A percentile compares a stretch with the other conserved stretches of the same genome.
Evolutionary conservation across 2,329 filamentous ascomycete genomes (phyloP).

Genomic region (Botrytis fabae): DNA sequence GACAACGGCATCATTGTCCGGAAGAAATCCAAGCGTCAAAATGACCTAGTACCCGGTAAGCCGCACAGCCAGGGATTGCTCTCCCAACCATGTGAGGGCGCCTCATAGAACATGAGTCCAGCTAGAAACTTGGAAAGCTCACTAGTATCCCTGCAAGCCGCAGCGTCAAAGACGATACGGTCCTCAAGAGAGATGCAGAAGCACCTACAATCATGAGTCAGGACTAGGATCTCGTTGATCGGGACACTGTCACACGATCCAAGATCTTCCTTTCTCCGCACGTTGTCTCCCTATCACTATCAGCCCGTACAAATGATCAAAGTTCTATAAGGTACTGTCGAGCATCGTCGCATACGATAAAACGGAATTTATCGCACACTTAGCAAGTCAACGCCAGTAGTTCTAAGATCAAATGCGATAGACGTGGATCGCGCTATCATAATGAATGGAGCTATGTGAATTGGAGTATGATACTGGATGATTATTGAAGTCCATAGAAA

Average conservation of each 20-base stretch:
- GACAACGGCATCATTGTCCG: constrained; percentile 5
- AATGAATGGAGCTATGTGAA: constrained; percentile 10
- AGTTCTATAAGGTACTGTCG: constrained; percentile 6
- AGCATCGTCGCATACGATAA: constrained; percentile 16
- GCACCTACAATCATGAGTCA: constrained; percentile 7
- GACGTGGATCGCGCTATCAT: constrained; percentile 13
- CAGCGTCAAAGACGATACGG: constrained; percentile 4
- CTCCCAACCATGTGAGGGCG: not conserved
- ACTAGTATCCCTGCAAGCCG: constrained; percentile 17
- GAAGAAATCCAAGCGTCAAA: not conserved
- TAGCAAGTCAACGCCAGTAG: constrained; percentile 14
- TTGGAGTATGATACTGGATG: not conserved
- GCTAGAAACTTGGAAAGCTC: constrained; percentile 6
- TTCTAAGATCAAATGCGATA: constrained; percentile 14
- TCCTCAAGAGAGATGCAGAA: constrained; percentile 1
- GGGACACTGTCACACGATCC: not conserved
- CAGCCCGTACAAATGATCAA: constrained; percentile 20
- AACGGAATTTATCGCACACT: not conserved
- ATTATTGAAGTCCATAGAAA: constrained; percentile 12
- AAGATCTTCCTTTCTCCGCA: constrained; percentile 10
- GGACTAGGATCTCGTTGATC: constrained; percentile 1
- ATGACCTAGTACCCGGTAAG: constrained; percentile 2
- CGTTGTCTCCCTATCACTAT: constrained; percentile 6
- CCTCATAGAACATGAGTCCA: constrained; percentile 11
- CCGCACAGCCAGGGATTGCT: constrained; percentile 2